These are phyloP conservation scores for Discostella stelligeroides DNA, from an alignment of 108 stramenopile species.

Conservation along the genomic window DNA sequence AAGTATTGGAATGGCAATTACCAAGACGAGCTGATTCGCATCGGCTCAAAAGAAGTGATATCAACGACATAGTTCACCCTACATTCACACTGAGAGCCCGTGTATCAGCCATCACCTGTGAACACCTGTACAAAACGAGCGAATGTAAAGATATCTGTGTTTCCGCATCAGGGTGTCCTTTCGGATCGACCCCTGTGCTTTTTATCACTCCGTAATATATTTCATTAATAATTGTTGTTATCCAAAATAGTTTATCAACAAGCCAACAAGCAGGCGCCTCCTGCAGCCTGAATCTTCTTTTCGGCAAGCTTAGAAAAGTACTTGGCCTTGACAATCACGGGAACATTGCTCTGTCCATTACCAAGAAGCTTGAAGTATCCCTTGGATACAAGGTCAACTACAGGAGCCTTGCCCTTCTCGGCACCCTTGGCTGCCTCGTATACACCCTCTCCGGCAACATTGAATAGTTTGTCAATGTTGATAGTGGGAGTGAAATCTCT, in stretches of 20 bases:
- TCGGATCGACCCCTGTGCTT: conserved; percentile 50
- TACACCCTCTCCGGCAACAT: conserved; percentile 93
- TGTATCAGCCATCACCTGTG: no score
- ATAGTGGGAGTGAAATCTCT: conserved; percentile 90
- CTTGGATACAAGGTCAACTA: conserved; percentile 93
- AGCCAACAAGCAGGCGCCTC: conserved; percentile 95
- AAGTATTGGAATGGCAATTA: no score
- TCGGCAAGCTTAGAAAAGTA: conserved; percentile 99
- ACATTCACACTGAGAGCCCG: no score
- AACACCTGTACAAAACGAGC: conserved; percentile 9
- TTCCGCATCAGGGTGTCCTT: conserved; percentile 53
- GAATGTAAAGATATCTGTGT: conserved; percentile 12
- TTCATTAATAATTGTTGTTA: conserved; percentile 26
- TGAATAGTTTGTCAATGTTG: conserved; percentile 99
- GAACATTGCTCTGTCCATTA: conserved; percentile 95
- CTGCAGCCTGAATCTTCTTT: conserved; percentile 98
- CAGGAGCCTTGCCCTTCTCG: conserved; percentile 93
- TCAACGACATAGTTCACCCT: no score
- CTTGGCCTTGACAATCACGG: conserved; percentile 99
- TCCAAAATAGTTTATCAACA: conserved; percentile 35
- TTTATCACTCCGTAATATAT: conserved; percentile 55
- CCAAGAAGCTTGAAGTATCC: conserved; percentile 99
- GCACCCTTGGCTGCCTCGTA: conserved; percentile 96
- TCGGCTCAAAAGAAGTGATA: no score
- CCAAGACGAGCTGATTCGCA: no score